Base-by-base conservation (phyloP, 257 asterid species). In the Capsicum chinense region DNA sequence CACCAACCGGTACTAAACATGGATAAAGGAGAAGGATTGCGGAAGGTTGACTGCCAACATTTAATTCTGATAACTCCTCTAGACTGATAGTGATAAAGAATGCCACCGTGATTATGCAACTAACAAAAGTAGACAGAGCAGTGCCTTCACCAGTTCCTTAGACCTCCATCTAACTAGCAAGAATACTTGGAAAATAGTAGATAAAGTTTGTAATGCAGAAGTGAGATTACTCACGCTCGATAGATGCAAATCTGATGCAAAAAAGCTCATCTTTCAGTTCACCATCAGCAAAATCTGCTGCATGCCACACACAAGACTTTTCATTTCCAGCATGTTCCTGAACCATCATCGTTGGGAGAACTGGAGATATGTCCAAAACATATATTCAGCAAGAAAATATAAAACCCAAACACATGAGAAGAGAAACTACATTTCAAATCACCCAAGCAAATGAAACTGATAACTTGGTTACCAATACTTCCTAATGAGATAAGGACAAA, bases 221-320 rank as follows among this genome's bases (percentile, higher is more conserved):
- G 14, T 17, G 42, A 73, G 33, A 63, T 47, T 6, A 73, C 91
- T 90, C 83, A 90, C 92, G 85, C 80, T 88, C 92, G 3, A 90
- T 85, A 47, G 91, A 88, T 11, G 90, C 86, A 83, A 90, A 90
- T 88, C 92, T 84, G 48, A 90, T 82, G 63, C 92, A 90, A 81
- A 90, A 90, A 70, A 88, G 63, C 85, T 90, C 92, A 62, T 90
- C 86, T 81, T 88, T 90, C 70, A 90, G 83, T 81, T 90, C 92
- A 19, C 92, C 92, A 84, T 88, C 91, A 7, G 92, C 87, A 83
- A 86, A 90, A 87, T 90, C 91, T 7, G 91, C 35, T 5, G 92
- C 92, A 81, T 90, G 92, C 92, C 92, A 90, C 79, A 90, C 88
- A 64, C 92, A 90, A 19, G 92, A 88, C 85, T 90, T 90, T 5